Evolutionary conservation across 495 filamentous ascomycete species (phyloP).

Genomic region (Pseudevernia furfuracea): DNA sequence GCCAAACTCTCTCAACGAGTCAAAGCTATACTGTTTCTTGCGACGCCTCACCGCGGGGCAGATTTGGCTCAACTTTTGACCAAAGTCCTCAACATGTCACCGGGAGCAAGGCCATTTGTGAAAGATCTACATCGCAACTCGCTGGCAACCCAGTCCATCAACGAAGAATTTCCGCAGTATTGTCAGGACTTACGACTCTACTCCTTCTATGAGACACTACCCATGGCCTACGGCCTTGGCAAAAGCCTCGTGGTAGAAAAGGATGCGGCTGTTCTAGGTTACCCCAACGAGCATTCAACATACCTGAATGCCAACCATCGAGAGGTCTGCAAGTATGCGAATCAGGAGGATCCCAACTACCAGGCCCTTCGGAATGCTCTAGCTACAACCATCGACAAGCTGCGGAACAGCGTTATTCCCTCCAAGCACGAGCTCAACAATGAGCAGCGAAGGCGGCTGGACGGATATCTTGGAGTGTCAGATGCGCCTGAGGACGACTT

Average conservation of each 20-base stretch:
- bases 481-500: conserved; percentile 33
- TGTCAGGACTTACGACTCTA: conserved; percentile 23
- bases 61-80: conserved; percentile 39
- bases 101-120: conserved; percentile 21
- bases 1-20: conserved; percentile 32
- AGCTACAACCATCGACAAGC: conserved; percentile 20
- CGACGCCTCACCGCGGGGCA: conserved; percentile 46
- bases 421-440: neutral
- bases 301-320: conserved; percentile 41
- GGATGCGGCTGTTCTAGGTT: conserved; percentile 39
- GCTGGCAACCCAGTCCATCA: conserved; percentile 27
- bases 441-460: conserved; percentile 12
- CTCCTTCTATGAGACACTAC: conserved; percentile 38
- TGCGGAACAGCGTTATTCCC: neutral
- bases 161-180: conserved; percentile 30
- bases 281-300: conserved; percentile 34
- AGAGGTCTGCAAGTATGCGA: conserved; percentile 40
- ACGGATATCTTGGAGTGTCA: conserved; percentile 26
- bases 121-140: conserved; percentile 28
- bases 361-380: conserved; percentile 34
- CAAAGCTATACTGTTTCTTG: conserved; percentile 44
- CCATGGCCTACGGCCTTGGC: conserved; percentile 23
- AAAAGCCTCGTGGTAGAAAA: conserved; percentile 35
- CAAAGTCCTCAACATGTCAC: conserved; percentile 30
- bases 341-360: conserved; percentile 37